These are phyloP conservation scores for Fistulifera pelliculosa DNA, from an alignment of 108 stramenopile genomes.

Conservation along the genomic window DNA sequence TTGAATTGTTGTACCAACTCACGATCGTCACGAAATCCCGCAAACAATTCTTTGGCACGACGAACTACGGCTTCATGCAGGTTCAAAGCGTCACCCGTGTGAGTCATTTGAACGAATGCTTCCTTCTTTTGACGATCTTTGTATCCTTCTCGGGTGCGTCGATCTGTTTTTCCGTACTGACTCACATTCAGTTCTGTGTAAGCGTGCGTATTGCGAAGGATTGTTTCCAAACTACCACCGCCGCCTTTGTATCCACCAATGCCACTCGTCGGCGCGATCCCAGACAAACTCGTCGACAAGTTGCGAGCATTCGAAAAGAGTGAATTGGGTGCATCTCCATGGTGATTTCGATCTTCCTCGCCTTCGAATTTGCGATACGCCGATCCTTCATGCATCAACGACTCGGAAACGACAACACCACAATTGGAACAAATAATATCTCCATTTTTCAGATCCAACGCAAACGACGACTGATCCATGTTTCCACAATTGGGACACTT, in stretches of 20 bases:
- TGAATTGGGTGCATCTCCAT: constrained; percentile 78
- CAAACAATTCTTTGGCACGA: constrained; percentile 80
- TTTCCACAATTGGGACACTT: constrained; percentile 76
- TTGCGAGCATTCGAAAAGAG: constrained; percentile 74
- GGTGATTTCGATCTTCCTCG: constrained; percentile 85
- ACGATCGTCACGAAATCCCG: constrained; percentile 86
- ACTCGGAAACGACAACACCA: constrained; percentile 75
- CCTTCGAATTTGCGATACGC: constrained; percentile 86
- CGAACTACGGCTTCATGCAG: constrained; percentile 80
- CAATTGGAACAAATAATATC: constrained; percentile 77
- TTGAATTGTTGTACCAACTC: constrained; percentile 81
- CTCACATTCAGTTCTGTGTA: constrained; percentile 82
- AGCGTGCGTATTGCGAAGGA: constrained; percentile 73
- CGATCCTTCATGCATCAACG: constrained; percentile 80
- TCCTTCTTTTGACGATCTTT: constrained; percentile 85
- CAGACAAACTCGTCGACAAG: constrained; percentile 68
- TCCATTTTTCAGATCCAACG: constrained; percentile 78
- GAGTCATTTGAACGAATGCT: constrained; percentile 65
- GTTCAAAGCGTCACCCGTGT: constrained; percentile 72
- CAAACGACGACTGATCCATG: constrained; percentile 72
- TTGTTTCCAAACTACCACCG: constrained; percentile 44
- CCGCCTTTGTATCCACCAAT: constrained; percentile 51
- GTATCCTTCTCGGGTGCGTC: constrained; percentile 78
- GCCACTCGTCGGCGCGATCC: constrained; percentile 46
- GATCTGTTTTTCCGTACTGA: constrained; percentile 80